Evolutionary conservation across 2,329 filamentous ascomycete species (phyloP).

Genomic region (Monilinia aucupariae): DNA sequence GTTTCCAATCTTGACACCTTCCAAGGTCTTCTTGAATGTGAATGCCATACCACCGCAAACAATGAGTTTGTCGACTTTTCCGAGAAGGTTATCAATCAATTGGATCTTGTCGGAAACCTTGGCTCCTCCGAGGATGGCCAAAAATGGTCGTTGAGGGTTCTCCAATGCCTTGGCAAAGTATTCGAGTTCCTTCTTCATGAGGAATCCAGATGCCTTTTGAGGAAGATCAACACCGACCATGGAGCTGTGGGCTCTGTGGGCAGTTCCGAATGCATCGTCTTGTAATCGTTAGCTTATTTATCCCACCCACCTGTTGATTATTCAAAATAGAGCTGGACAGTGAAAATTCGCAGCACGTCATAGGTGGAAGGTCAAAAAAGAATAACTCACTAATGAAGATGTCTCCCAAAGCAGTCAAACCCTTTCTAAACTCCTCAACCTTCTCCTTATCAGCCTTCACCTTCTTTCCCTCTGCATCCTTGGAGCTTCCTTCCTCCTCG

Average conservation of each 20-base stretch:
- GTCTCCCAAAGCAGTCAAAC: conserved; percentile 88
- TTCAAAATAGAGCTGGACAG: background rate
- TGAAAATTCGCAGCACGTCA: background rate
- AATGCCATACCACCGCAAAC: conserved; percentile 98
- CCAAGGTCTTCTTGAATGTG: conserved; percentile 99
- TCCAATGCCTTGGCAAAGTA: conserved; percentile 98
- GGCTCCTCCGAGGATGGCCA: conserved; percentile 94
- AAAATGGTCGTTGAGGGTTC: conserved; percentile 87
- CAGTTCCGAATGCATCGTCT: conserved; percentile 98
- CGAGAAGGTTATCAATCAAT: conserved; percentile 96
- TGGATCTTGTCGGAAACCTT: conserved; percentile 99
- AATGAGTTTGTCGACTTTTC: conserved; percentile 95
- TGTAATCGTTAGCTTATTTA: background rate
- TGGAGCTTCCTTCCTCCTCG: conserved; percentile 95
- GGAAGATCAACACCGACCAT: conserved; percentile 97
- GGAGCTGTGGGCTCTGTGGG: conserved; percentile 96
- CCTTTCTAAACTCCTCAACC: conserved; percentile 91
- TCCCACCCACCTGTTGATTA: background rate
- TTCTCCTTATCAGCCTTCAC: conserved; percentile 92
- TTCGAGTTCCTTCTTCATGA: conserved; percentile 99
- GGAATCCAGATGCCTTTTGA: conserved; percentile 95
- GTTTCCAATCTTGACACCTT: conserved; percentile 82
- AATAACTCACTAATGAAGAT: conserved; percentile 80
- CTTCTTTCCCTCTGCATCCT: conserved; percentile 94
- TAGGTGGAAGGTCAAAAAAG: background rate